Evolutionary conservation across 192 early-diverging fungal genomes (phyloP), one percentile per base, ranked within the genome.

Genomic region (Pilobolus umbonatus): DNA sequence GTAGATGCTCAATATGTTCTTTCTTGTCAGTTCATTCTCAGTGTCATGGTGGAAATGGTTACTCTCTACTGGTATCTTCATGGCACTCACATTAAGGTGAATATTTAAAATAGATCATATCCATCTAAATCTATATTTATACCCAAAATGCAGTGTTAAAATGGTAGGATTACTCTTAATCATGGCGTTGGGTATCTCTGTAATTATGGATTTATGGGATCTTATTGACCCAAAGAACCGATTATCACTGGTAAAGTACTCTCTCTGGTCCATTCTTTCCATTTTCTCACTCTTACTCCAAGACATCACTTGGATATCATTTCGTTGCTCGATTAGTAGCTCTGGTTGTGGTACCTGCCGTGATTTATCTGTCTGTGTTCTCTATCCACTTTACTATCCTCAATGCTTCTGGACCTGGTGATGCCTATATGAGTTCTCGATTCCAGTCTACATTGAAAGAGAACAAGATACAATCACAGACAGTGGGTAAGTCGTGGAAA

Each of bases 121-220:
- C n/a, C n/a, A n/a, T n/a, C n/a, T n/a, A n/a, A n/a, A n/a, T n/a
- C n/a, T n/a, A n/a, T 31, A 43, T 98, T 54, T 89, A 85, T 61
- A 86, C 79, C 61, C 78, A 89, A 69, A 89, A 88, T n/a, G n/a
- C n/a, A 85, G 83, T 52, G 90, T 96, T 65, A 99, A 99, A 66
- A 88, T 99, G 86, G 95, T 99, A 1, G 96, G 96, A 5, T 67
- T 98, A 22, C 84, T 99, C 55, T 86, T 90, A 4, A 81, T 99
- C 22, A 76, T 74, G 4, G 80, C 92, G 3, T 77, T 99, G 50
- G 96, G 96, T 22, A 68, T 85, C 26, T 90, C 90, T 5, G 88
- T 89, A 1, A 36, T 98, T 6, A 74, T 80, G 52, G 96, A 99
- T 56, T 80, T 99, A 26, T 98, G 95, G 93, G 72, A 83, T n/a